A percentile compares a stretch with the other conserved stretches of the same genome.
Conservation (phyloP, 164 flowering plant species). For the Stephania japonica region DNA sequence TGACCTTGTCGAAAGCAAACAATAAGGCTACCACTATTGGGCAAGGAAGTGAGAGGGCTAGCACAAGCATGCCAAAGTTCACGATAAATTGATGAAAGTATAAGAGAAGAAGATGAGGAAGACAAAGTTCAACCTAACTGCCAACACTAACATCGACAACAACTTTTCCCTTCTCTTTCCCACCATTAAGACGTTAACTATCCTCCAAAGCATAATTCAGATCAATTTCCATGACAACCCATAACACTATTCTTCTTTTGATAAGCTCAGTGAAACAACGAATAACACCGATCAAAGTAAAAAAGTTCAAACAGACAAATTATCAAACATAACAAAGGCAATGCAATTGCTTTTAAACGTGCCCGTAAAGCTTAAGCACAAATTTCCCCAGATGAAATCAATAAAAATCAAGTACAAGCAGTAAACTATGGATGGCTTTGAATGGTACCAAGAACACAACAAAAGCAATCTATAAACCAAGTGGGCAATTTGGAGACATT, state of each 20-base stretch:
- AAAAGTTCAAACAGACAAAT: slow-evolving; percentile 6
- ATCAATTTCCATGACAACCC: slow-evolving; percentile 84
- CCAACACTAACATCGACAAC: too few species aligned
- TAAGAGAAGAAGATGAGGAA: slow-evolving; percentile 17
- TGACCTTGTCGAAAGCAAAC: slow-evolving; percentile 95
- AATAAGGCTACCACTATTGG: slow-evolving; percentile 76
- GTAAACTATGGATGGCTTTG: background rate
- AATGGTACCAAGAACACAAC: slow-evolving; percentile 4
- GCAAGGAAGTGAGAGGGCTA: slow-evolving; percentile 75
- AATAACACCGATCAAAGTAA: background rate
- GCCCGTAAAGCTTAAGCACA: too few species aligned
- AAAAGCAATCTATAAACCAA: too few species aligned
- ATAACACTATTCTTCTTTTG: slow-evolving; percentile 1
- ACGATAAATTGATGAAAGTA: slow-evolving; percentile 41
- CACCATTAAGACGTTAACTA: slow-evolving; percentile 8
- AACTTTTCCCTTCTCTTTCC: too few species aligned
- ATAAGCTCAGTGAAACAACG: slow-evolving; percentile 14
- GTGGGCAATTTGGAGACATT: too few species aligned
- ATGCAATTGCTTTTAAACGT: background rate
- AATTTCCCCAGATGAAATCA: background rate
- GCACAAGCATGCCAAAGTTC: slow-evolving; percentile 97
- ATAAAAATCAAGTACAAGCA: background rate
- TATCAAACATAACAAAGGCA: slow-evolving; percentile 24
- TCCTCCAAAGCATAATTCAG: slow-evolving; percentile 59
- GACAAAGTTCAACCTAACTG: background rate